Evolutionary conservation across 1,284 basidiomycete species (phyloP).

Genomic region (Termitomyces sp.): DNA sequence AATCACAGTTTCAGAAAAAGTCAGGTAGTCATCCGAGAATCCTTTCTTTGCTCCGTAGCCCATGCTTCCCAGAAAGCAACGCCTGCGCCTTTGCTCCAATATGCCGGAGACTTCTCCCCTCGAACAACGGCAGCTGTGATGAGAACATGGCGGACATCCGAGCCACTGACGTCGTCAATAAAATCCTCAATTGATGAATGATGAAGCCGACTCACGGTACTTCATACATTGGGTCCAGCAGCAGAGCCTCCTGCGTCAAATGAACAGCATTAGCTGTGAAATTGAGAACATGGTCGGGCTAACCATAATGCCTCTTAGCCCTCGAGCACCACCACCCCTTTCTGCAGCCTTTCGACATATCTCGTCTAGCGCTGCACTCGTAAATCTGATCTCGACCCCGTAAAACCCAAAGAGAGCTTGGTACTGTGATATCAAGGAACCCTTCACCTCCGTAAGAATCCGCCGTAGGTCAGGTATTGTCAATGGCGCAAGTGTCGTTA

Average conservation of each 20-base stretch:
- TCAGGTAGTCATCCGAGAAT: background rate
- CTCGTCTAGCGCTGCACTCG: conserved; percentile 67
- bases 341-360: conserved; percentile 76
- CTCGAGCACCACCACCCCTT: conserved; percentile 86
- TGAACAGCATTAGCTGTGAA: conserved; percentile 3
- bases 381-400: conserved; percentile 78
- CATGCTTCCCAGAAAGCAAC: conserved; percentile 45
- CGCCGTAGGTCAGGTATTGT: conserved; percentile 73
- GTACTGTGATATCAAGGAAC: conserved; percentile 89
- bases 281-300: conserved; percentile 16
- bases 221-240: conserved; percentile 89
- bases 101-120: conserved; percentile 33
- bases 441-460: conserved; percentile 88
- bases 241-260: conserved; percentile 58
- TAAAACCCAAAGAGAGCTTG: conserved; percentile 76
- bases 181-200: background rate
- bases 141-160: conserved; percentile 42
- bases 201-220: conserved; percentile 64
- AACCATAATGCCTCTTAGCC: conserved; percentile 85
- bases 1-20: background rate
- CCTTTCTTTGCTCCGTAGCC: conserved; percentile 37
- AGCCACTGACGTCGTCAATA: conserved; percentile 8
- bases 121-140: conserved; percentile 41
- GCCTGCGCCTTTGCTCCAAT: conserved; percentile 39
- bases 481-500: conserved; percentile 79